A percentile compares a stretch with the other conserved stretches of the same genome.
Conservation (phyloP, 352 stramenopile species). For the Blastocystis sp. region DNA sequence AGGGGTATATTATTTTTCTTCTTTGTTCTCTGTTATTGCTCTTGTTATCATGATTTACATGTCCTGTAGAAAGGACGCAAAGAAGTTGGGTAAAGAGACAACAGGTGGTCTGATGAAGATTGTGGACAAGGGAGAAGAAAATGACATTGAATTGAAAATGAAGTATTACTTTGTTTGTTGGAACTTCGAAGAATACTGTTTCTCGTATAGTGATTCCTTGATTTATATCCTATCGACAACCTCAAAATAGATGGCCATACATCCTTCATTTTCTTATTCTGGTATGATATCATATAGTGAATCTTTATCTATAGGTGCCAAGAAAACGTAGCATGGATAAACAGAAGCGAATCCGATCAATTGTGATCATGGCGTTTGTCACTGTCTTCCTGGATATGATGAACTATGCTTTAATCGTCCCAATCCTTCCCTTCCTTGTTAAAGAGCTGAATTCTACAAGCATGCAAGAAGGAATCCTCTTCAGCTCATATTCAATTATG, state of each 20-base stretch:
- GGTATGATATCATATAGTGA: too few relatives aligned
- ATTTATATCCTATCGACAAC: background rate
- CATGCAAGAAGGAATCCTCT: constrained; percentile 51
- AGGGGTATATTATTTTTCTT: constrained; percentile 12
- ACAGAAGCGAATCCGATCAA: background rate
- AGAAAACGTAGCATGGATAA: background rate
- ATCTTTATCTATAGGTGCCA: too few relatives aligned
- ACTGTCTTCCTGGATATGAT: constrained; percentile 39
- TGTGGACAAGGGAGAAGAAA: background rate
- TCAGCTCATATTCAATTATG: constrained; percentile 50
- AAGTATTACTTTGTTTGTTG: background rate
- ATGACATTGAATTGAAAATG: background rate
- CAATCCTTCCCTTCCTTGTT: constrained; percentile 50
- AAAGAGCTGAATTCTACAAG: constrained; percentile 36
- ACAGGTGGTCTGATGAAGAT: background rate
- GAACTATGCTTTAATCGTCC: constrained; percentile 52
- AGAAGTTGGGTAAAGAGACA: background rate
- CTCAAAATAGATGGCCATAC: background rate
- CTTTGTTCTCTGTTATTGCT: background rate
- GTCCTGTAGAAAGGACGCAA: background rate
- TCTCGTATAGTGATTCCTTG: background rate
- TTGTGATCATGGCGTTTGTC: constrained; percentile 48
- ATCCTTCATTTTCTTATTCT: too few relatives aligned
- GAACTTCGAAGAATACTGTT: background rate
- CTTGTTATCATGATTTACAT: background rate